Evolutionary conservation across 495 filamentous ascomycete species (phyloP).

Genomic region (Talaromyces borbonicus): DNA sequence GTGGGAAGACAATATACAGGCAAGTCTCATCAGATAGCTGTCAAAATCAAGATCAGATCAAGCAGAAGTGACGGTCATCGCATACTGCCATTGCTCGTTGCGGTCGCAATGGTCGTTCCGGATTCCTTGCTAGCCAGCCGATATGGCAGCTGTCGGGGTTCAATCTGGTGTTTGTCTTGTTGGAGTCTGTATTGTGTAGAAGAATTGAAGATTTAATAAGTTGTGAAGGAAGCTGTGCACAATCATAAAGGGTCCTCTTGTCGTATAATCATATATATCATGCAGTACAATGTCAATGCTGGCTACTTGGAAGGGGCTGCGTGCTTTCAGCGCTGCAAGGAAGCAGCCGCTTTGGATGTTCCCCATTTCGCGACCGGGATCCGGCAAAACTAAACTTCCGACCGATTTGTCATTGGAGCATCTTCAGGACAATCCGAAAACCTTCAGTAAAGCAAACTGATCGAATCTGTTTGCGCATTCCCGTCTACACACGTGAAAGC

Average conservation of each 20-base stretch:
- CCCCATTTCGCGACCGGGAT: constrained; percentile 15
- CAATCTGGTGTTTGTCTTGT: too few relatives aligned
- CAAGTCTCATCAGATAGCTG: neutral
- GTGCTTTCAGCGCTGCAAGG: neutral
- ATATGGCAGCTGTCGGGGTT: neutral
- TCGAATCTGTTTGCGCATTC: neutral
- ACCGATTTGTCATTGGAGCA: neutral
- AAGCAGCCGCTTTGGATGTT: neutral
- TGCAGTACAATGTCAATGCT: too few relatives aligned
- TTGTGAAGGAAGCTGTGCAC: neutral
- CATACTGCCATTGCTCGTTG: constrained; percentile 5
- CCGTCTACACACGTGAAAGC: constrained; percentile 1
- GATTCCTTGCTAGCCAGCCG: too few relatives aligned
- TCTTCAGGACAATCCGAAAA: neutral
- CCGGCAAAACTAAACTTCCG: constrained; percentile 19
- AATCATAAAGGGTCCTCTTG: neutral
- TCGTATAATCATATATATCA: too few relatives aligned
- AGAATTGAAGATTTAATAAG: too few relatives aligned
- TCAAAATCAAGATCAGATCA: neutral
- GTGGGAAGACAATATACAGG: neutral
- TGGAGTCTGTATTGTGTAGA: too few relatives aligned
- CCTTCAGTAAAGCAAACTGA: too few relatives aligned
- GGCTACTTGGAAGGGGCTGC: too few relatives aligned
- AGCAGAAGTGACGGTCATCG: neutral
- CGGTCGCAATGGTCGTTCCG: too few relatives aligned